These are phyloP conservation scores for Suillus occidentalis DNA, from an alignment of 768 basidiomycete species.

Conservation along the genomic window DNA sequence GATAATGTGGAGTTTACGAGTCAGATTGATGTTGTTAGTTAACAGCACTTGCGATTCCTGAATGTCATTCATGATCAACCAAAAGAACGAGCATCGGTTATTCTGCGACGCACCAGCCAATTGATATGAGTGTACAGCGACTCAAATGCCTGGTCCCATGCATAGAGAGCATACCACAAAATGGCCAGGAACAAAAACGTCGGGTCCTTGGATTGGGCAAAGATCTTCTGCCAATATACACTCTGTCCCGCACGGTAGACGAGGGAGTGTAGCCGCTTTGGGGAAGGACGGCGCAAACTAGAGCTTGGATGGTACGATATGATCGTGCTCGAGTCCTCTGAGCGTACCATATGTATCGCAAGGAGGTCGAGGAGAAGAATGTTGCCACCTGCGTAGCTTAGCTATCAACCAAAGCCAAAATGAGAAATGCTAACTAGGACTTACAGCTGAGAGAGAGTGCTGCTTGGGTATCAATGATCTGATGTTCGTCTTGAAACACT, in stretches of 20 bases:
- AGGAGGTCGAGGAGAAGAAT: constrained; percentile 37
- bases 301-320: constrained; percentile 38
- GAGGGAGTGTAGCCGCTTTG: constrained; percentile 29
- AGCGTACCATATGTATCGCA: constrained; percentile 40
- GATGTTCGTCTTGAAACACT: constrained; percentile 18
- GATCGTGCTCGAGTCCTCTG: constrained; percentile 24
- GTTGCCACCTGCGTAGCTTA: constrained; percentile 14
- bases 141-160: constrained; percentile 63
- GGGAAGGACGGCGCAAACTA: constrained; percentile 25
- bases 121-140: constrained; percentile 51
- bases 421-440: neutral
- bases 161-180: constrained; percentile 60
- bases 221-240: constrained; percentile 38
- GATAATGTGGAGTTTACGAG: constrained; percentile 55
- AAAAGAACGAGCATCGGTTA: neutral
- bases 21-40: constrained; percentile 39
- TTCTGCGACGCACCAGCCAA: constrained; percentile 39
- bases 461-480: constrained; percentile 35
- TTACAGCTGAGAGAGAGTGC: constrained; percentile 28
- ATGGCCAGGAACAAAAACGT: constrained; percentile 38
- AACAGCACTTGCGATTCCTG: constrained; percentile 46
- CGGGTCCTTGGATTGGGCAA: constrained; percentile 30
- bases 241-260: constrained; percentile 34
- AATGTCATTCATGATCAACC: constrained; percentile 2
- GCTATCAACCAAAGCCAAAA: neutral